Percentiles rank a stretch among this genome's conserved stretches.
Evolutionary conservation across 139 green algal genomes (phyloP).

Genomic region (Chlorella sp.): DNA sequence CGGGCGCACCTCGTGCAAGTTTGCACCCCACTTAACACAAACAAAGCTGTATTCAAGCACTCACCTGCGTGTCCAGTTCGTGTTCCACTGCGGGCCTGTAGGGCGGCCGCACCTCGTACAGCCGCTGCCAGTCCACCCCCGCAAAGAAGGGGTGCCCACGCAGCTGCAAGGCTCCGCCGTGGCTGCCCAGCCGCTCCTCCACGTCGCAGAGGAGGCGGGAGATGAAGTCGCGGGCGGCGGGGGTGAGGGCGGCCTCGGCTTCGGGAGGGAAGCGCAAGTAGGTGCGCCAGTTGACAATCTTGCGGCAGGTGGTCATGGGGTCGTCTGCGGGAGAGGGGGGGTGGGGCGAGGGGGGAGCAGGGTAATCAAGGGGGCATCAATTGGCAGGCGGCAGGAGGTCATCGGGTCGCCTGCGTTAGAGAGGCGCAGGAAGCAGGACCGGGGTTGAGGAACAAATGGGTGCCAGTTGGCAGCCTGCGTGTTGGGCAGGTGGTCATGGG

Average conservation of each 20-base stretch:
- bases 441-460: no score
- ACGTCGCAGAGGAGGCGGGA: slow-evolving; percentile 93
- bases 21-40: no score
- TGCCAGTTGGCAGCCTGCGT: no score
- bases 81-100: slow-evolving; percentile 84
- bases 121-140: slow-evolving; percentile 83
- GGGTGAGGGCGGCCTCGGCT: slow-evolving; percentile 53
- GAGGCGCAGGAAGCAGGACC: no score
- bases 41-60: no score
- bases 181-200: slow-evolving; percentile 86
- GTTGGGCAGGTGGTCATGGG: no score
- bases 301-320: slow-evolving; percentile 91
- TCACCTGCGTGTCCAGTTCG: slow-evolving; percentile 89
- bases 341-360: background rate
- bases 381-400: no score
- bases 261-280: slow-evolving; percentile 92
- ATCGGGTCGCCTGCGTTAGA: background rate
- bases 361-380: no score
- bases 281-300: slow-evolving; percentile 96
- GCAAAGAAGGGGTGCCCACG: slow-evolving; percentile 94
- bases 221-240: slow-evolving; percentile 85
- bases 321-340: slow-evolving; percentile 69
- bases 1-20: background rate
- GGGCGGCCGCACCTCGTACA: slow-evolving; percentile 75
- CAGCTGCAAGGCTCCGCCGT: slow-evolving; percentile 61